These are phyloP conservation scores for Candida sojae DNA, from an alignment of 1,139 yeast genomes.

Conservation along the genomic window DNA sequence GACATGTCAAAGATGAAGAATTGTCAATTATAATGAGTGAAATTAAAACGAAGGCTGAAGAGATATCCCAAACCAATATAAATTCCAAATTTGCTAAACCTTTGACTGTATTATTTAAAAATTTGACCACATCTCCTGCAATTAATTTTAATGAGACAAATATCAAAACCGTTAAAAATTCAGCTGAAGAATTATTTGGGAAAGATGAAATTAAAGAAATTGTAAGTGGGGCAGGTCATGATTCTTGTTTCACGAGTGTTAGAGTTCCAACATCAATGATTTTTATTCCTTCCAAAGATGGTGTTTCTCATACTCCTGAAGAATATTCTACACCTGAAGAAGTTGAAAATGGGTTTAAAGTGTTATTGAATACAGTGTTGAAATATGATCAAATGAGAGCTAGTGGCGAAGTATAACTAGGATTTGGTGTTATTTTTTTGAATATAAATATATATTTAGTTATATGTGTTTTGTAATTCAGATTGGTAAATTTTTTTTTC, in stretches of 20 bases:
- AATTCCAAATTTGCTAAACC: conserved; percentile 17
- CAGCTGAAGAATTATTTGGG: conserved; percentile 54
- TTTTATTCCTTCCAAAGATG: conserved; percentile 69
- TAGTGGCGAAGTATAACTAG: not conserved
- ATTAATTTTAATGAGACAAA: conserved; percentile 55
- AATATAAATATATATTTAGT: too few species aligned
- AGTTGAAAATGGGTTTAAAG: conserved; percentile 58
- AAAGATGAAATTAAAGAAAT: conserved; percentile 43
- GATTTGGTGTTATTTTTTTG: too few species aligned
- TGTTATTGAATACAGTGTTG: conserved; percentile 58
- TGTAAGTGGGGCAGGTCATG: conserved; percentile 75
- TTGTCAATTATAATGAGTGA: conserved; percentile 42
- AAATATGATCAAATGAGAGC: conserved; percentile 44
- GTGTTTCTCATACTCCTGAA: conserved; percentile 68
- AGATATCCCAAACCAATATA: conserved; percentile 16
- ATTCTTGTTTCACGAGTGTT: conserved; percentile 58
- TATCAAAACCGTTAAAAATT: conserved; percentile 49
- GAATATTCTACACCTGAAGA: conserved; percentile 68
- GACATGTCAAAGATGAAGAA: conserved; percentile 53
- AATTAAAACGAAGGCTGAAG: conserved; percentile 34
- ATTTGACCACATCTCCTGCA: conserved; percentile 52
- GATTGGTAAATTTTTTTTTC: not conserved
- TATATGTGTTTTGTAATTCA: too few species aligned
- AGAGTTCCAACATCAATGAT: conserved; percentile 73
- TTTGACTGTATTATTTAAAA: conserved; percentile 38